A percentile compares a stretch with the other conserved stretches of the same genome.
Evolutionary conservation across 306 rosid species (phyloP).

Genomic region (Prunus kanzakura): DNA sequence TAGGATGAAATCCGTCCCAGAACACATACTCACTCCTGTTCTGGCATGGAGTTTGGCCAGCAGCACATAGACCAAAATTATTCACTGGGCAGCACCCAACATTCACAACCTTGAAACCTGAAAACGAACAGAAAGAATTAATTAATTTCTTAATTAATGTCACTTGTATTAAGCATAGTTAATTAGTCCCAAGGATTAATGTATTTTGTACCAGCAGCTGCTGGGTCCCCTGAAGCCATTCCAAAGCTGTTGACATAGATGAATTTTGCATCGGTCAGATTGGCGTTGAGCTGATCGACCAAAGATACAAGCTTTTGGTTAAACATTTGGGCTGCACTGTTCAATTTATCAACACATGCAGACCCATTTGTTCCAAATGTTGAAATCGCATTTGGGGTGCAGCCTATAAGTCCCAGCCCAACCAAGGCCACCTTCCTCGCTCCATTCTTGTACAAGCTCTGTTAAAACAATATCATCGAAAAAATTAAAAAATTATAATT

Average conservation of each 20-base stretch:
- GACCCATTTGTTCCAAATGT: slow-evolving; percentile 20
- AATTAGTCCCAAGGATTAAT: neutral
- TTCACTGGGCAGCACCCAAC: slow-evolving; percentile 35
- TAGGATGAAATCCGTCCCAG: slow-evolving; percentile 48
- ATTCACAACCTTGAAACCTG: slow-evolving; percentile 38
- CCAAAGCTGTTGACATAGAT: slow-evolving; percentile 23
- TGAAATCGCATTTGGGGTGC: slow-evolving; percentile 37
- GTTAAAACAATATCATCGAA: neutral
- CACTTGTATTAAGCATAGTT: neutral
- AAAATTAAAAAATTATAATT: no score
- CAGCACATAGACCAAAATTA: slow-evolving; percentile 31
- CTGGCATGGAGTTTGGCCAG: slow-evolving; percentile 27
- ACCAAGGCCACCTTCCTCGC: slow-evolving; percentile 45
- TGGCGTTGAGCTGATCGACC: slow-evolving; percentile 28
- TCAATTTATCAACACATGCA: slow-evolving; percentile 35
- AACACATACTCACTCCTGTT: slow-evolving; percentile 41
- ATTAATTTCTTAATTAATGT: neutral
- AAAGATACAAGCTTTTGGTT: slow-evolving; percentile 35
- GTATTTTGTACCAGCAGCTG: neutral
- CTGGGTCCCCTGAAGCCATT: slow-evolving; percentile 1
- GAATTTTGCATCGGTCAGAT: slow-evolving; percentile 33
- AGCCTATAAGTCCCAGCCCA: slow-evolving; percentile 47
- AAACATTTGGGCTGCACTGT: slow-evolving; percentile 23
- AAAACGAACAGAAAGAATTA: neutral
- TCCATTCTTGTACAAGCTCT: slow-evolving; percentile 33